Evolutionary conservation across 768 basidiomycete genomes (phyloP).

Genomic region (Sarcodon aspratus): DNA sequence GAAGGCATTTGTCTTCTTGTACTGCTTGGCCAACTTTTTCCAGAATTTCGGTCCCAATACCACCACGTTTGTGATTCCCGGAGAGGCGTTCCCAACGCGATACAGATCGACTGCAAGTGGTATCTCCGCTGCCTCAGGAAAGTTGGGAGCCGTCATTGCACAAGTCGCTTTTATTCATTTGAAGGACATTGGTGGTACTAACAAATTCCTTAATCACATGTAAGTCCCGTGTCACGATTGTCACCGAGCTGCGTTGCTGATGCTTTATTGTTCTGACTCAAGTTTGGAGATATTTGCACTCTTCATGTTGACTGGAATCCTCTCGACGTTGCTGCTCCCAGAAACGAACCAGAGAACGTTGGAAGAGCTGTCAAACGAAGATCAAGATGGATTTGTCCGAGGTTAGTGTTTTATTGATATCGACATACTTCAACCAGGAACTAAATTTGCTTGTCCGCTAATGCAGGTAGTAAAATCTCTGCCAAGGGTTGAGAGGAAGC

Average conservation of each 20-base stretch:
- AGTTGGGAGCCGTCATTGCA: slow-evolving; percentile 73
- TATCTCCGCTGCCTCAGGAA: slow-evolving; percentile 75
- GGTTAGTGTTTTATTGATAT: slow-evolving; percentile 6
- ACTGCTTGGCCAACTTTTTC: slow-evolving; percentile 85
- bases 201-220: slow-evolving; percentile 58
- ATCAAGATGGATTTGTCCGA: slow-evolving; percentile 47
- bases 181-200: slow-evolving; percentile 55
- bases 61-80: slow-evolving; percentile 74
- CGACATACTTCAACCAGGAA: too few relatives aligned
- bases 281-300: slow-evolving; percentile 66
- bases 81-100: slow-evolving; percentile 81
- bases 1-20: slow-evolving; percentile 70
- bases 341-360: slow-evolving; percentile 63
- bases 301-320: slow-evolving; percentile 80
- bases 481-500: too few relatives aligned
- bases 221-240: slow-evolving; percentile 20
- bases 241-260: too few relatives aligned
- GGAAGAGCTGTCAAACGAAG: slow-evolving; percentile 67
- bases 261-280: too few relatives aligned
- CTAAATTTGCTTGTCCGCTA: too few relatives aligned
- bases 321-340: slow-evolving; percentile 69
- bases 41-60: slow-evolving; percentile 81
- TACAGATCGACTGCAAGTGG: slow-evolving; percentile 81
- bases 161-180: slow-evolving; percentile 68
- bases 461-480: too few relatives aligned